These are phyloP conservation scores for Geotrichum bryndzae DNA, from an alignment of 1,139 yeast species.

Conservation along the genomic window DNA sequence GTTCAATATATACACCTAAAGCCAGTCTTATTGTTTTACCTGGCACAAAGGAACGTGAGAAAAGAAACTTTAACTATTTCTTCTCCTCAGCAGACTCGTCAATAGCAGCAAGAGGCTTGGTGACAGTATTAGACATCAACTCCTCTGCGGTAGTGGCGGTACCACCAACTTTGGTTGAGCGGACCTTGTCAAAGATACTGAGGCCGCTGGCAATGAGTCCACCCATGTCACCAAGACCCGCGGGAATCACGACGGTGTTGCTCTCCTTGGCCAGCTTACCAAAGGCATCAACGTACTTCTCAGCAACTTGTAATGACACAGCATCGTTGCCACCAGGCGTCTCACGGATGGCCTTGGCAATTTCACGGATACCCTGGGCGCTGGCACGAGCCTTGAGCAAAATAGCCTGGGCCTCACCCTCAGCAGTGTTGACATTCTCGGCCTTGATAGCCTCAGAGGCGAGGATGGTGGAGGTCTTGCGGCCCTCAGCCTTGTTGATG, in stretches of 20 bases:
- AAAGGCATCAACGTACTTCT: conserved; percentile 75
- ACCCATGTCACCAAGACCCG: conserved; percentile 69
- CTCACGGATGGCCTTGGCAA: conserved; percentile 61
- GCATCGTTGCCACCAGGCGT: conserved; percentile 73
- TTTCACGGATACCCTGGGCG: conserved; percentile 58
- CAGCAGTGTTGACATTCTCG: conserved; percentile 58
- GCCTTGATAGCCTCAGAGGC: conserved; percentile 64
- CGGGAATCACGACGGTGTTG: conserved; percentile 71
- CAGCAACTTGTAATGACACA: conserved; percentile 73
- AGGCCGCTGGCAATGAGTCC: conserved; percentile 71
- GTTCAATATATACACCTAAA: too few species aligned
- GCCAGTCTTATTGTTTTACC: neutral
- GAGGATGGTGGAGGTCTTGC: conserved; percentile 59
- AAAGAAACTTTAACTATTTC: neutral
- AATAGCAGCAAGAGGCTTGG: neutral
- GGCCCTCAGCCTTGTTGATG: conserved; percentile 80
- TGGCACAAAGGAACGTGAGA: neutral
- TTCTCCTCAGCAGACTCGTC: neutral
- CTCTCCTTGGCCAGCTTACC: conserved; percentile 78
- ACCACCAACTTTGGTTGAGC: neutral
- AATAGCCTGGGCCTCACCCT: conserved; percentile 66
- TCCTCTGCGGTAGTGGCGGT: neutral
- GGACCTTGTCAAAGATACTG: conserved; percentile 60
- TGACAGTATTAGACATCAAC: neutral
- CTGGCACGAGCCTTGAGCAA: conserved; percentile 68